These are phyloP conservation scores for Eucalyptus pauciflora DNA, from an alignment of 345 rosid genomes.

Conservation along the genomic window DNA sequence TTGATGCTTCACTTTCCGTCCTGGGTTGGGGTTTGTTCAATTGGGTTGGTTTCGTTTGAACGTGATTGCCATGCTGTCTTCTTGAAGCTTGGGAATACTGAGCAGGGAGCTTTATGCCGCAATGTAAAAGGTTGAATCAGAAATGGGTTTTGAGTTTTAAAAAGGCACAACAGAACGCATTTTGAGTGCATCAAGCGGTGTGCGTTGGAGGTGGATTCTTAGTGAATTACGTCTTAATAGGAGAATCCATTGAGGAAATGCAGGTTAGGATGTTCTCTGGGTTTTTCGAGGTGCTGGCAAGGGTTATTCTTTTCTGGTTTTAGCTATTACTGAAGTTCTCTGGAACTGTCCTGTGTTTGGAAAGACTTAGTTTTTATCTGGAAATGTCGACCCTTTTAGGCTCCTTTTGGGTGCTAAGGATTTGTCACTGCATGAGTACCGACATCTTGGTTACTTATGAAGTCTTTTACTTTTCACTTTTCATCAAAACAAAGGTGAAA, in stretches of 20 bases:
- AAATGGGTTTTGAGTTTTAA: not conserved
- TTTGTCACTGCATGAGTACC: not conserved
- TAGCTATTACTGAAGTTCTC: not conserved
- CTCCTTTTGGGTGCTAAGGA: not conserved
- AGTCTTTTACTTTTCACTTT: not conserved
- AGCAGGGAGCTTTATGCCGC: not conserved
- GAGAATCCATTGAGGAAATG: not conserved
- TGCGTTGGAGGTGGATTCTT: not conserved
- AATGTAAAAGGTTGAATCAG: not conserved
- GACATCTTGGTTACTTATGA: not conserved
- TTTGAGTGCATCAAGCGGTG: accelerated
- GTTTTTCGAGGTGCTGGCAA: not conserved
- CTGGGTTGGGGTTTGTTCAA: not conserved
- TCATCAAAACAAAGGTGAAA: not conserved
- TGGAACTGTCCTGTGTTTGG: not conserved
- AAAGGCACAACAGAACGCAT: not conserved
- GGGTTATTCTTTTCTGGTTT: no score
- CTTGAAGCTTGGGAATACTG: not conserved
- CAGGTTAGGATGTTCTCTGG: not conserved
- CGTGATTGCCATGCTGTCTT: not conserved
- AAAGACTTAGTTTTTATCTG: not conserved
- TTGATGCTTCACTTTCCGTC: not conserved
- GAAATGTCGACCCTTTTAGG: not conserved
- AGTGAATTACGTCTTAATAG: not conserved
- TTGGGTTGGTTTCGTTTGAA: not conserved